Percentiles rank a stretch among this genome's conserved stretches.
phyloP scores from a whole-genome alignment of 2,329 filamentous ascomycete species.

The Fusarium lyarnte region DNA sequence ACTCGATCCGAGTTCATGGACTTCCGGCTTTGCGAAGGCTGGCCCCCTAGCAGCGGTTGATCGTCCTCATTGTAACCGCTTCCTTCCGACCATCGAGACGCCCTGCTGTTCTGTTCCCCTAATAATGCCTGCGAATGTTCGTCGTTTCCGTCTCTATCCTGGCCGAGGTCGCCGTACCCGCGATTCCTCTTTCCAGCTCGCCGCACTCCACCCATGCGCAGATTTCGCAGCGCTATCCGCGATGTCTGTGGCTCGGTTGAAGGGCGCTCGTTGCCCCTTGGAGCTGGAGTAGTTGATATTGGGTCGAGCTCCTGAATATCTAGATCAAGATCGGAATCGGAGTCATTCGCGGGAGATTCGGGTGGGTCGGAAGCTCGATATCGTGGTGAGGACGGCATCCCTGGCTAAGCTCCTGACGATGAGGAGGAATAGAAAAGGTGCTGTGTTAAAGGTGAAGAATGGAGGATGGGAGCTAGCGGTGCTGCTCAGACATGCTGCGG shows the following conservation, averaged over 20 bases:
- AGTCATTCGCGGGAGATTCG: slow-evolving; percentile 73
- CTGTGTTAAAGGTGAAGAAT: slow-evolving; percentile 28
- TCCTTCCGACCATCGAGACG: slow-evolving; percentile 67
- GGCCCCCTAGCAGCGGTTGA: slow-evolving; percentile 72
- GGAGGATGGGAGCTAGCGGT: slow-evolving; percentile 29
- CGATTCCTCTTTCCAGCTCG: slow-evolving; percentile 63
- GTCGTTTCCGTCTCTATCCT: slow-evolving; percentile 64
- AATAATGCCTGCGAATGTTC: slow-evolving; percentile 76
- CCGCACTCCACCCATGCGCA: slow-evolving; percentile 73
- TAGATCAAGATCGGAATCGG: slow-evolving; percentile 79
- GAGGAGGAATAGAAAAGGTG: slow-evolving; percentile 23
- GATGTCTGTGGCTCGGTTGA: slow-evolving; percentile 57
- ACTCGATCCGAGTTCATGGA: slow-evolving; percentile 45
- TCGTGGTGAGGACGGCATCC: slow-evolving; percentile 66
- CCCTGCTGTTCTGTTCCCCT: slow-evolving; percentile 66
- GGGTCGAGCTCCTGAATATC: slow-evolving; percentile 85
- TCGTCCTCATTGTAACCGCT: slow-evolving; percentile 73
- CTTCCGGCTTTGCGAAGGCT: slow-evolving; percentile 40
- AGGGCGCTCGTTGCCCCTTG: slow-evolving; percentile 44
- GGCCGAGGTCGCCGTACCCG: slow-evolving; percentile 69
- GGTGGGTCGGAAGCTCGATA: slow-evolving; percentile 68
- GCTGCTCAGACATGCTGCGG: slow-evolving; percentile 41
- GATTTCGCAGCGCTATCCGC: slow-evolving; percentile 75
- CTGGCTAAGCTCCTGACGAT: slow-evolving; percentile 46
- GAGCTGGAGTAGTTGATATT: slow-evolving; percentile 51